Percentiles rank a stretch among this genome's conserved stretches.
Evolutionary conservation across 2,329 filamentous ascomycete genomes (phyloP).

Genomic region (Pseudogymnoascus sp.): DNA sequence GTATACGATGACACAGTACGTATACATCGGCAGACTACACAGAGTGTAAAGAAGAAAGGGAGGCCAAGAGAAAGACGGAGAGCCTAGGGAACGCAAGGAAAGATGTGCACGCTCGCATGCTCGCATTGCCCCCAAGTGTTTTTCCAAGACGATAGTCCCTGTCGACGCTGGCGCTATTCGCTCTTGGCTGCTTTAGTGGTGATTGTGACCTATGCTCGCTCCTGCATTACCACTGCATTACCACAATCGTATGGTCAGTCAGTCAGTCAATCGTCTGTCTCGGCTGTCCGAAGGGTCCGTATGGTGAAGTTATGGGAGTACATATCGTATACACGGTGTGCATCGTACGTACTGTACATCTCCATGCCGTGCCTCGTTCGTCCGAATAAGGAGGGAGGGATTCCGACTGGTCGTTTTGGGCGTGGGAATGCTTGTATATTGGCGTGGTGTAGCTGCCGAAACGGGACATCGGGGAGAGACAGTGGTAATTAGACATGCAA

Average conservation of each 20-base stretch:
- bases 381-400: background rate
- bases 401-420: background rate
- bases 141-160: slow-evolving; percentile 6
- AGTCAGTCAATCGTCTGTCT: background rate
- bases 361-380: background rate
- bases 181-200: background rate
- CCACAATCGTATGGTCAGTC: background rate
- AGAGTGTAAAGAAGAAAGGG: no score
- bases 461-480: background rate
- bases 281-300: background rate
- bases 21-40: no score
- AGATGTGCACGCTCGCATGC: background rate
- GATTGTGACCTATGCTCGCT: background rate
- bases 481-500: background rate
- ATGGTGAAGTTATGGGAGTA: background rate
- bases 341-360: background rate
- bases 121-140: background rate
- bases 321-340: no score
- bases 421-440: background rate
- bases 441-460: background rate
- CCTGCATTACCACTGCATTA: background rate
- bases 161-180: background rate
- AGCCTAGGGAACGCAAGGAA: background rate
- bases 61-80: background rate
- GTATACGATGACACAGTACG: no score